phyloP scores from a whole-genome alignment of 768 basidiomycete species.

The Kwoniella bestiolae region DNA sequence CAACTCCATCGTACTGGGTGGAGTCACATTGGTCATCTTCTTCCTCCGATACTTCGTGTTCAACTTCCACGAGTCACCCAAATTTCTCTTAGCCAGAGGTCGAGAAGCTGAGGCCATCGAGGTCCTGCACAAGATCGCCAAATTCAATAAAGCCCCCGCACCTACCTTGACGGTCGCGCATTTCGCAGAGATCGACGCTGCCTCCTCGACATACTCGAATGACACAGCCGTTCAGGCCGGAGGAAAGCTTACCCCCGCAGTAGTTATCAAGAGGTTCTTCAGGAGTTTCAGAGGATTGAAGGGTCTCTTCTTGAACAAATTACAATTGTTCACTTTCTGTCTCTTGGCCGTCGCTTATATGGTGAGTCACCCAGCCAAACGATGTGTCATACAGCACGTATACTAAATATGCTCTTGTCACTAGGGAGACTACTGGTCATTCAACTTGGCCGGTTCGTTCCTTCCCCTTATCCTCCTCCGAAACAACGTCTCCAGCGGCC shows the following conservation, averaged over 20 bases:
- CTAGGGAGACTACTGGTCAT: conserved; percentile 53
- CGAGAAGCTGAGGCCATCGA: conserved; percentile 65
- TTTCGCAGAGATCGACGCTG: conserved; percentile 55
- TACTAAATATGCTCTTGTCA: not conserved
- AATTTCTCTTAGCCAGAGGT: conserved; percentile 66
- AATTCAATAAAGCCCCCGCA: conserved; percentile 55
- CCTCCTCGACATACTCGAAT: conserved; percentile 18
- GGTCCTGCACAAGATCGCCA: conserved; percentile 58
- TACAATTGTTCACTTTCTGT: conserved; percentile 49
- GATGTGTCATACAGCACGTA: too few relatives aligned
- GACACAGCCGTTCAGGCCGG: conserved; percentile 3
- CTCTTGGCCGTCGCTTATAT: conserved; percentile 55
- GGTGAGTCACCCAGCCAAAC: conserved; percentile 35
- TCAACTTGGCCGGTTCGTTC: conserved; percentile 57
- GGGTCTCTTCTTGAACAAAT: conserved; percentile 52
- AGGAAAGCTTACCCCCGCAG: conserved; percentile 17
- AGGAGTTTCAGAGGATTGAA: conserved; percentile 55
- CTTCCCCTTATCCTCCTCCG: conserved; percentile 57
- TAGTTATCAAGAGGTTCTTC: conserved; percentile 30
- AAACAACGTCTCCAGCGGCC: conserved; percentile 49
- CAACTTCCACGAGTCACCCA: conserved; percentile 67
- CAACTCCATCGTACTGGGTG: conserved; percentile 59
- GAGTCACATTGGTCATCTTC: conserved; percentile 64
- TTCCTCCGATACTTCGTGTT: conserved; percentile 66
- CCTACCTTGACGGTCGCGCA: conserved; percentile 56